Evolutionary conservation across 306 rosid genomes (phyloP).

Genomic region (Carpinus fangiana): DNA sequence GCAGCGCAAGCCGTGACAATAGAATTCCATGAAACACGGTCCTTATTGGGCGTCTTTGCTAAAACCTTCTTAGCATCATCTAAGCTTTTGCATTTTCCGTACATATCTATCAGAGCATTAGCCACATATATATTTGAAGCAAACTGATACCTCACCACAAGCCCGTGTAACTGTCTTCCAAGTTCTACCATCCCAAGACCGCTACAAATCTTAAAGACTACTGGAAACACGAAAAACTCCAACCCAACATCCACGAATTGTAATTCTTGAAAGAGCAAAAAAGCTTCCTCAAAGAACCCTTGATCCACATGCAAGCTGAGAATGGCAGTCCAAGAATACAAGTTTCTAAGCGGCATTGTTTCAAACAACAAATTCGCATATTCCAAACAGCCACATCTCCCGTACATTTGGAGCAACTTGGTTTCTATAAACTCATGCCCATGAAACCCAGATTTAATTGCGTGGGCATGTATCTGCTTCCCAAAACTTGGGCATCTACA

Average conservation of each 20-base stretch:
- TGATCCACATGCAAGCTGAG: conserved; percentile 33
- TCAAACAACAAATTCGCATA: conserved; percentile 41
- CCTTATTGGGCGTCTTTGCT: conserved; percentile 36
- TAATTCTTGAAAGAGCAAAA: conserved; percentile 25
- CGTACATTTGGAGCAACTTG: conserved; percentile 55
- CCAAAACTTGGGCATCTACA: conserved; percentile 40
- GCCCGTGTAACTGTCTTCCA: conserved; percentile 50
- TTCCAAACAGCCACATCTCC: conserved; percentile 26
- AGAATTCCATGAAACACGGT: conserved; percentile 59
- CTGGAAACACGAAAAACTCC: conserved; percentile 47
- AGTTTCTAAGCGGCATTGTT: conserved; percentile 43
- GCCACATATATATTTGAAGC: conserved; percentile 40
- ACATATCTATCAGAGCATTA: conserved; percentile 57
- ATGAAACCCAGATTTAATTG: conserved; percentile 38
- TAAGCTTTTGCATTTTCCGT: conserved; percentile 57
- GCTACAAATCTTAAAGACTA: conserved; percentile 45
- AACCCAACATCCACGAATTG: conserved; percentile 23
- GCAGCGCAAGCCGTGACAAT: conserved; percentile 47
- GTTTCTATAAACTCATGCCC: conserved; percentile 42
- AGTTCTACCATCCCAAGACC: conserved; percentile 36
- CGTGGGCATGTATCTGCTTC: conserved; percentile 49
- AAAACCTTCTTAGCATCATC: conserved; percentile 47
- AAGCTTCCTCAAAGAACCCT: conserved; percentile 39
- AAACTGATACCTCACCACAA: conserved; percentile 34
- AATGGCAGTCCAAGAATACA: conserved; percentile 51